These are phyloP conservation scores for Oenanthe sinensis DNA, from an alignment of 129 eudicot genomes.

Conservation along the genomic window DNA sequence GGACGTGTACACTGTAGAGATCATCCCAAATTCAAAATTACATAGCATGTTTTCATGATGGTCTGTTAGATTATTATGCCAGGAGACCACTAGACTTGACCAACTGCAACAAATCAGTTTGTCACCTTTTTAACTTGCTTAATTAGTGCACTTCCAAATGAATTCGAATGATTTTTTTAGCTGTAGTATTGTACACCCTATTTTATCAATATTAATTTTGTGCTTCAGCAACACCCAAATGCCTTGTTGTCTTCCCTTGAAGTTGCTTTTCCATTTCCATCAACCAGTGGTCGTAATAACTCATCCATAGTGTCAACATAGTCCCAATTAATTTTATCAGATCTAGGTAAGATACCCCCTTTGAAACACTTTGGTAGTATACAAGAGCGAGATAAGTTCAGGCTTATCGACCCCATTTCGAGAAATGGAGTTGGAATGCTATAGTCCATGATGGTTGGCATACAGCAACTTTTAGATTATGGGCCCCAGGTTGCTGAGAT, in stretches of 20 bases:
- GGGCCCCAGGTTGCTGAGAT: conserved; percentile 75
- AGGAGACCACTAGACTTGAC: too few species aligned
- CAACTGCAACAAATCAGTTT: too few species aligned
- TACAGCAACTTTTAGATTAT: conserved; percentile 33
- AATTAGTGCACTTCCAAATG: not conserved
- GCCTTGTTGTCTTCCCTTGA: not conserved
- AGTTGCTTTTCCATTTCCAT: conserved; percentile 13
- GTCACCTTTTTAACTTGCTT: not conserved
- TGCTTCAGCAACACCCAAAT: not conserved
- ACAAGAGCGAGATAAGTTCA: conserved; percentile 71
- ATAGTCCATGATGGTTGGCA: conserved; percentile 83
- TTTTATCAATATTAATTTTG: not conserved
- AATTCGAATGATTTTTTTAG: too few species aligned
- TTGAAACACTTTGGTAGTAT: conserved; percentile 16
- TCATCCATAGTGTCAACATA: conserved; percentile 81
- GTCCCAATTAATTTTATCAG: conserved; percentile 53
- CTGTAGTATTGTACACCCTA: too few species aligned
- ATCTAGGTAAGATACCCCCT: too few species aligned
- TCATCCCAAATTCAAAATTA: too few species aligned
- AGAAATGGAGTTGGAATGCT: conserved; percentile 67
- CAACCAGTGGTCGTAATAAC: conserved; percentile 83
- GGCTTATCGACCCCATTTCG: conserved; percentile 78
- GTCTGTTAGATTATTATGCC: too few species aligned
- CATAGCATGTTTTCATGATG: too few species aligned
- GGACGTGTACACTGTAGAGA: too few species aligned